Base-by-base conservation (phyloP, 805 yeast species). In the Lachancea nothofagi region DNA sequence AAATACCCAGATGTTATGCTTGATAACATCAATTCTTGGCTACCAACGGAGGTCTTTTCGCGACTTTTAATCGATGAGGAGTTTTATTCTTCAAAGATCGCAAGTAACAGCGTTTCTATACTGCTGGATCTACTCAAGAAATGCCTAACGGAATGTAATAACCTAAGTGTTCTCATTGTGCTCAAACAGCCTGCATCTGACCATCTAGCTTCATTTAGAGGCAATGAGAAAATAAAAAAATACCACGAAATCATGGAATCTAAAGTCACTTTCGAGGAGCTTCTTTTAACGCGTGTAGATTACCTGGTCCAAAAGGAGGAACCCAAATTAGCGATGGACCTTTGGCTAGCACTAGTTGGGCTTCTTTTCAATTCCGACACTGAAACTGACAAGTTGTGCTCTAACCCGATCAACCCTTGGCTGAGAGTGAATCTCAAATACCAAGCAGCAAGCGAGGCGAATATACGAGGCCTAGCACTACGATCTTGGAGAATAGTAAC, bases 271-370 rank as follows among this genome's bases (percentile, higher is more conserved):
- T 21, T 18, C 18, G 28, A 13, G 32, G 27, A 13, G 7, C 35
- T 53, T 5, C 22, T 59, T 7, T 32, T 50, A 22, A 27, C 29
- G 18, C 47, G 55, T 30, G 41, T 57, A 2, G 45, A 33, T 19
- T 40, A 43, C 17, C 41, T 55, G 7, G 14, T 41, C 2, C 40
- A 24, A 7, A 48, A 48, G 29, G 38, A 45, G 9, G 57, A 54
- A 22, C 45, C 40, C 17, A 59, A 56, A 37, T 29, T 53, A 2
- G 57, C 58, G 4, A 46, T 50, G 45, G 62, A 58, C 38, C 37
- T 56, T 27, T 59, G 64, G 64, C 23, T 58, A 9, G 51, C 59
- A 2, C 33, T 51, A 34, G 44, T 45, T 3, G 62, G 61, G 2
- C 41, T 59, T 22, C 36, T 59, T 20, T 56, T 45, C 39, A 53